Conservation (phyloP, 139 green algal species). For the Picochlorum costavermella region DNA sequence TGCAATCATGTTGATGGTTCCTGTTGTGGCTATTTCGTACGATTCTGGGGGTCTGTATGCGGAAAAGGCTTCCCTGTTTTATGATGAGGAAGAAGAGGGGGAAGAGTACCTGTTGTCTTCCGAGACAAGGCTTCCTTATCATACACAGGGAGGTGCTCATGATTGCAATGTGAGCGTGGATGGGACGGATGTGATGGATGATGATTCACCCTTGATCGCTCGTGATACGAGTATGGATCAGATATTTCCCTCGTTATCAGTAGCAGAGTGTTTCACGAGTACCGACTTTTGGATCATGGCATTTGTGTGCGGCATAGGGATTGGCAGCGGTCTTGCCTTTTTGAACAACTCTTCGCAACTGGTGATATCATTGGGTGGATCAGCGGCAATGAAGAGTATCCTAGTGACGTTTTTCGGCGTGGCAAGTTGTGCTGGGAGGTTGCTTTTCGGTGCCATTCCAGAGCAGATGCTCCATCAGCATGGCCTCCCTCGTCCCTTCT, state of each 20-base stretch:
- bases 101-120: not conserved
- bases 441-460: constrained; percentile 6
- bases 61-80: not conserved
- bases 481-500: constrained; percentile 9
- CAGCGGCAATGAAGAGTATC: constrained; percentile 33
- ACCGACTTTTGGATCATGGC: constrained; percentile 64
- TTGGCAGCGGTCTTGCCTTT: constrained; percentile 51
- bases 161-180: not conserved
- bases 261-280: constrained; percentile 20
- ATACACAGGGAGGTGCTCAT: not conserved
- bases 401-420: constrained; percentile 73
- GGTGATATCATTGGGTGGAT: constrained; percentile 38
- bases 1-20: constrained; percentile 33
- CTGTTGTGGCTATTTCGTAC: constrained; percentile 33
- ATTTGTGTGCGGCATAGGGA: constrained; percentile 34
- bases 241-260: not conserved
- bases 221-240: not conserved
- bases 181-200: not conserved
- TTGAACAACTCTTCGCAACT: constrained; percentile 75
- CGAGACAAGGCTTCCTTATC: not conserved
- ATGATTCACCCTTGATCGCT: not conserved
- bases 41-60: constrained; percentile 18
- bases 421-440: constrained; percentile 40
- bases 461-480: constrained; percentile 4
- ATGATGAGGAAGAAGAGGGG: not conserved